Evolutionary conservation across 371 early-diverging fungal species (phyloP).

Genomic region (Saksenaea oblongispora): DNA sequence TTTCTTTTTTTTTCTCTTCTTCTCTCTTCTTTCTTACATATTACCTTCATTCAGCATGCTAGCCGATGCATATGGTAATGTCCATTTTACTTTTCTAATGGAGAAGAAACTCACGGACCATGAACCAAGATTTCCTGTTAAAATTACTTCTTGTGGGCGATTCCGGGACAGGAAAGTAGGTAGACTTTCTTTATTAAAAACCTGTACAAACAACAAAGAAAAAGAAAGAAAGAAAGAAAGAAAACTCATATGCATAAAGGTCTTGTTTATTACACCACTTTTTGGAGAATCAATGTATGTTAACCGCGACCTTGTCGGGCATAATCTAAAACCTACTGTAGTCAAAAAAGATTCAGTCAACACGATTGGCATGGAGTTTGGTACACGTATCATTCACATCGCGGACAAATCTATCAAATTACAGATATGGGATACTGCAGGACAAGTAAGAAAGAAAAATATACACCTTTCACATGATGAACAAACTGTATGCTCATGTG

Average conservation of each 20-base stretch:
- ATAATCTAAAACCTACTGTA: conserved; percentile 17
- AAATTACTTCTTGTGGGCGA: conserved; percentile 66
- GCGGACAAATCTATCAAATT: conserved; percentile 69
- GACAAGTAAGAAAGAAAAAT: conserved; percentile 54
- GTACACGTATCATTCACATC: conserved; percentile 65
- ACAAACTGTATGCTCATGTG: conserved; percentile 4
- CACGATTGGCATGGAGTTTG: conserved; percentile 75
- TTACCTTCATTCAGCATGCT: conserved; percentile 25
- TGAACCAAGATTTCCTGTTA: conserved; percentile 51
- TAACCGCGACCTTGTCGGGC: neutral
- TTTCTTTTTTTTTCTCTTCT: conserved; percentile 1
- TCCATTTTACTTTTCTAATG: conserved; percentile 1
- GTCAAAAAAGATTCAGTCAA: conserved; percentile 65
- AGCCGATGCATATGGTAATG: conserved; percentile 52
- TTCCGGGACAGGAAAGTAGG: conserved; percentile 68
- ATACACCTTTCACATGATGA: neutral
- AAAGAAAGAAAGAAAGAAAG: neutral
- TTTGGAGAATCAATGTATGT: conserved; percentile 64
- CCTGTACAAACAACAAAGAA: too few relatives aligned
- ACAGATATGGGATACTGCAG: conserved; percentile 90
- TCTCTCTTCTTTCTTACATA: neutral
- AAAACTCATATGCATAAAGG: conserved; percentile 31
- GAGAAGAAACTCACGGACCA: neutral
- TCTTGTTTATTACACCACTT: conserved; percentile 70
- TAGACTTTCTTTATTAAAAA: neutral